These are phyloP conservation scores for Auriscalpium microsporum DNA, from an alignment of 768 basidiomycete species.

Conservation along the genomic window DNA sequence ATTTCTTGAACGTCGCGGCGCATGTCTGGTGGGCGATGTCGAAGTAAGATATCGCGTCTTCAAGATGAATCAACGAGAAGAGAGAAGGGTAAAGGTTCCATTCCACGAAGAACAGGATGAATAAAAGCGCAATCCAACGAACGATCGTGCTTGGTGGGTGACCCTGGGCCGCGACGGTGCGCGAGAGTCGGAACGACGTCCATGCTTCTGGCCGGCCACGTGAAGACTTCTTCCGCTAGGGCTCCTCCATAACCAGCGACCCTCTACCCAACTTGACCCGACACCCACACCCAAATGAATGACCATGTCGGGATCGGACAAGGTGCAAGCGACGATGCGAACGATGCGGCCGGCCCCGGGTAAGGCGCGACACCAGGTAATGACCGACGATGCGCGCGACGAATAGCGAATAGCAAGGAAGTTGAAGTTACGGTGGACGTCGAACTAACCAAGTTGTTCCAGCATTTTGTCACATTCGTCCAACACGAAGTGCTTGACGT, in stretches of 20 bases:
- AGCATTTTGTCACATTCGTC: slow-evolving; percentile 99
- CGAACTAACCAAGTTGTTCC: slow-evolving; percentile 99
- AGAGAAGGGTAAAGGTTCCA: slow-evolving; percentile 37
- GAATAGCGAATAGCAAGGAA: slow-evolving; percentile 15
- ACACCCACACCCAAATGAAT: slow-evolving; percentile 14
- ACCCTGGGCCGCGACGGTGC: neutral
- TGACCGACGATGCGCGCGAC: slow-evolving; percentile 36
- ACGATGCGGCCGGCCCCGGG: slow-evolving; percentile 8
- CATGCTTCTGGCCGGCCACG: neutral
- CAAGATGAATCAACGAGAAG: slow-evolving; percentile 44
- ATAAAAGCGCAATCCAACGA: slow-evolving; percentile 15
- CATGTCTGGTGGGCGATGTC: slow-evolving; percentile 89
- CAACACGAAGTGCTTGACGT: slow-evolving; percentile 98
- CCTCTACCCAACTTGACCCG: slow-evolving; percentile 6
- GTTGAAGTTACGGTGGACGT: slow-evolving; percentile 26
- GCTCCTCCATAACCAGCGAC: neutral
- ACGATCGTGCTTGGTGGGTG: neutral
- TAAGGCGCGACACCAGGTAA: no score
- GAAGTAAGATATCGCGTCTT: slow-evolving; percentile 52
- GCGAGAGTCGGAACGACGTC: neutral
- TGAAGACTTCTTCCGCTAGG: neutral
- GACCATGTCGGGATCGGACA: slow-evolving; percentile 15
- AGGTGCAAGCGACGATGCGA: slow-evolving; percentile 13
- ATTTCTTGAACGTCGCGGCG: slow-evolving; percentile 99
- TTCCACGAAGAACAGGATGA: slow-evolving; percentile 21